Evolutionary conservation across 1,139 yeast genomes (phyloP).

Genomic region (Waltiozyma sp.): DNA sequence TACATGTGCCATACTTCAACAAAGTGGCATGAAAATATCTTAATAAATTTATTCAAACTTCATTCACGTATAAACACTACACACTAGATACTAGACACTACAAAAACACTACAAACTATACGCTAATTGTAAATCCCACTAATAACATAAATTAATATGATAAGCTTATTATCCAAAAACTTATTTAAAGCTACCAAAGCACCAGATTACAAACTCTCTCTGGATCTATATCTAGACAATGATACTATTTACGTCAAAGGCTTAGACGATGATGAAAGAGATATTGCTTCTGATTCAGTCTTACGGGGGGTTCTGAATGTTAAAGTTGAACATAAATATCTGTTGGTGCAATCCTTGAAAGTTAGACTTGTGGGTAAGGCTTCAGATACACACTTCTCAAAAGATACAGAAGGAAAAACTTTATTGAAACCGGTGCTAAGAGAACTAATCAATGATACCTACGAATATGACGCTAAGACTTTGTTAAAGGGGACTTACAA

Average conservation of each 20-base stretch:
- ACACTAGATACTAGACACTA: no score
- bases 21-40: no score
- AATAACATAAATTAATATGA: background rate
- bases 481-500: conserved; percentile 9
- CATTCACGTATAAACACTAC: no score
- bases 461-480: conserved; percentile 4
- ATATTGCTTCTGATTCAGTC: background rate
- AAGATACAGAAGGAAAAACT: background rate
- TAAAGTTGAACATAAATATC: background rate
- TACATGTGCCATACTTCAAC: no score
- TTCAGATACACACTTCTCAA: background rate
- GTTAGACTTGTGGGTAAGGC: background rate
- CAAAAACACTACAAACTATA: no score
- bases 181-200: background rate
- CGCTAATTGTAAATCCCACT: no score
- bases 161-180: background rate
- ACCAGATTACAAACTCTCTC: background rate
- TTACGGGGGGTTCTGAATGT: background rate
- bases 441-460: conserved; percentile 7
- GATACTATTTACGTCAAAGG: background rate
- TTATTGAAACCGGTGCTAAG: background rate
- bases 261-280: background rate
- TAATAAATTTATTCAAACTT: no score
- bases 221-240: background rate
- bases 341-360: background rate